phyloP scores from a whole-genome alignment of 1,139 yeast species.

The Barnettozyma hawaiiensis region DNA sequence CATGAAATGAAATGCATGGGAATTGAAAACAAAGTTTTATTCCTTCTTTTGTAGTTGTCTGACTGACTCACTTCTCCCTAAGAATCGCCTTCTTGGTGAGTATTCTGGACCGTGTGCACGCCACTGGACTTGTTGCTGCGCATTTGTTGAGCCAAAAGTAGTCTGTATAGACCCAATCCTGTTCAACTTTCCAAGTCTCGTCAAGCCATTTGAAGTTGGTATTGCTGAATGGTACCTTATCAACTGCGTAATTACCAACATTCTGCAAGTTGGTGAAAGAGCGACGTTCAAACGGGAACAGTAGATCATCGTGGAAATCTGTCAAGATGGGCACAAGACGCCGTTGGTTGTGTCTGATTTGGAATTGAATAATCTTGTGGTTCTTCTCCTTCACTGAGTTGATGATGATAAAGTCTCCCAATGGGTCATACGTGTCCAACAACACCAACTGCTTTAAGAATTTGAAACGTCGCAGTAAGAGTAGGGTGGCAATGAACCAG shows the following conservation, averaged over 20 bases:
- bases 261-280: slow-evolving; percentile 43
- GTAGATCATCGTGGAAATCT: slow-evolving; percentile 37
- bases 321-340: slow-evolving; percentile 24
- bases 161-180: slow-evolving; percentile 53
- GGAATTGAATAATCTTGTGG: slow-evolving; percentile 44
- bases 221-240: slow-evolving; percentile 45
- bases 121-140: slow-evolving; percentile 24
- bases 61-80: slow-evolving; percentile 1
- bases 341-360: slow-evolving; percentile 51
- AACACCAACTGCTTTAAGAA: slow-evolving; percentile 32
- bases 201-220: slow-evolving; percentile 57
- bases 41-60: neutral
- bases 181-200: slow-evolving; percentile 42
- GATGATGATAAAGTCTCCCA: slow-evolving; percentile 39
- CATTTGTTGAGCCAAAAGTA: slow-evolving; percentile 40
- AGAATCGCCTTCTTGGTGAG: slow-evolving; percentile 45
- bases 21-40: neutral
- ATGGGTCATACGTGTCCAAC: slow-evolving; percentile 29
- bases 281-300: slow-evolving; percentile 48
- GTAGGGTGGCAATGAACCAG: slow-evolving; percentile 45
- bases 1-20: slow-evolving; percentile 11
- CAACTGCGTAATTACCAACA: slow-evolving; percentile 34
- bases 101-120: slow-evolving; percentile 44
- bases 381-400: slow-evolving; percentile 38
- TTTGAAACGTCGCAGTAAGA: slow-evolving; percentile 49